Evolutionary conservation across 2,329 filamentous ascomycete species (phyloP), one percentile per base, ranked within the genome.

Genomic region (Ophiostoma tasmaniense): DNA sequence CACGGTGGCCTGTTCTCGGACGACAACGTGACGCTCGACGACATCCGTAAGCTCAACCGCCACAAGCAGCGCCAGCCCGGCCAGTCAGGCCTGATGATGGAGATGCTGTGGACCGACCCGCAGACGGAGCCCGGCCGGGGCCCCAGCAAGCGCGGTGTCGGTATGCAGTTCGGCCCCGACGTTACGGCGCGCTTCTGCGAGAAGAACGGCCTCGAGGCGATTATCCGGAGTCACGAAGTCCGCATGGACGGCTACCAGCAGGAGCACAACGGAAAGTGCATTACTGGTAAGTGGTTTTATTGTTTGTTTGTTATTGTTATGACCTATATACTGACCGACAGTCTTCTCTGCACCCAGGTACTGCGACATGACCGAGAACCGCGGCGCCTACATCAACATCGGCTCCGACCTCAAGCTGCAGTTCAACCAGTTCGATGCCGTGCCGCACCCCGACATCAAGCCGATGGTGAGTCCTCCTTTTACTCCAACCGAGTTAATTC

Each of bases 191-290:
- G 88, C 66, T 99, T 99, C 84, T 99, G 95, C 77, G 93, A 99
- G 75, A 93, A 90, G 80, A 99, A 99, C 79, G 91, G 92, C 0
- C 85, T 99, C 55, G 91, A 97, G 73, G 95, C 95, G 64, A 90
- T 99, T 73, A 99, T 99, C 75, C 90, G 95, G 74, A 97, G 93
- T 76, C 95, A 99, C 81, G 95, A 99, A 79, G 95, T 99, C 35
- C 89, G 95, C 75, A 99, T 99, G 95, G 93, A 95, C 71, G 95
- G 95, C n/a, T 99, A 98, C 76, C 94, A 99, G 78, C 91, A 97
- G 73, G 94, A 99, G 83, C 95, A 99, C 78, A 90, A 95, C 75
- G 95, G 94, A 73, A 89, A 88, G 74, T 99, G 95, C 78, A 97
- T 99, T 75, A 99, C 95, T 64, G 90, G 90, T 91, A 83, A 73